These are phyloP conservation scores for Alnus rubra DNA, from an alignment of 306 rosid genomes.

Conservation along the genomic window DNA sequence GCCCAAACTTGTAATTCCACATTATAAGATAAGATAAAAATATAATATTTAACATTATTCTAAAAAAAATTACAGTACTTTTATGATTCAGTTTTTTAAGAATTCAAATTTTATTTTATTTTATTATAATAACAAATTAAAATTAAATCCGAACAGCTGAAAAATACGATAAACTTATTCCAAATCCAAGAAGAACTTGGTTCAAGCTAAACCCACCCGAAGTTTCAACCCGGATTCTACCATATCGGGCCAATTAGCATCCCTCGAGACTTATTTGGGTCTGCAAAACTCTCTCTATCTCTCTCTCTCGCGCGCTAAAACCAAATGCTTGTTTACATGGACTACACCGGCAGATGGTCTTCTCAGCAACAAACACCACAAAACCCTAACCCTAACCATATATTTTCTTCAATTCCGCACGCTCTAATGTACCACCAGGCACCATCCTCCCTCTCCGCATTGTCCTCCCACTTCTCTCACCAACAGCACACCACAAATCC, in stretches of 20 bases:
- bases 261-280: neutral
- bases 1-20: neutral
- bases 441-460: conserved; percentile 19
- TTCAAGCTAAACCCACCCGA: neutral
- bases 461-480: conserved; percentile 19
- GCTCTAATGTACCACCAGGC: conserved; percentile 25
- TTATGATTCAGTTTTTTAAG: no score
- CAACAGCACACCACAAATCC: conserved; percentile 30
- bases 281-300: neutral
- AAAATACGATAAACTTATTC: no score
- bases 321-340: neutral
- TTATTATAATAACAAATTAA: no score
- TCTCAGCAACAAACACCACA: neutral
- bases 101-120: no score
- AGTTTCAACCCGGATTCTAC: neutral
- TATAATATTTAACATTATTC: no score
- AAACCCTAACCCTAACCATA: conserved; percentile 1
- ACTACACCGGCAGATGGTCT: neutral
- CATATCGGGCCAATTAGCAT: neutral
- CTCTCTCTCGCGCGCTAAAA: no score
- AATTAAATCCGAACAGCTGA: no score
- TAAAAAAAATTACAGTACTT: no score
- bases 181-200: no score
- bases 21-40: no score
- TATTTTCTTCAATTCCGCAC: conserved; percentile 3